Conservation (phyloP, 805 yeast genomes). For the Ogataea minuta region DNA sequence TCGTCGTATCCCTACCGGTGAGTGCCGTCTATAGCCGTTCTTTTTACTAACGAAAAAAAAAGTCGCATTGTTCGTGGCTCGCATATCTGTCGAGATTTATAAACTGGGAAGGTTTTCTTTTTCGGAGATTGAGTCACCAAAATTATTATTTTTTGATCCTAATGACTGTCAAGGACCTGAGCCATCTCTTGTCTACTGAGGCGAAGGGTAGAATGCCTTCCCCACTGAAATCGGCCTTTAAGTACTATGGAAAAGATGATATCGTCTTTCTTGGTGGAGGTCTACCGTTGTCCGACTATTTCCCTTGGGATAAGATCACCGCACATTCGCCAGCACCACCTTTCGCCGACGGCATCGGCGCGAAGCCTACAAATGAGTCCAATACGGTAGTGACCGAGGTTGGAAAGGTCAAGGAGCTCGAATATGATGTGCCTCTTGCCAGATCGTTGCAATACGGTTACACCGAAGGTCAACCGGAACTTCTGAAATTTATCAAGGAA, state of each 20-base stretch:
- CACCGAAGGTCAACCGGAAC: conserved; percentile 77
- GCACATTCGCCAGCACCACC: conserved; percentile 79
- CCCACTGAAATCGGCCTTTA: conserved; percentile 80
- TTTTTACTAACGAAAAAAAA: conserved; percentile 2
- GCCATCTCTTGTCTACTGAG: conserved; percentile 74
- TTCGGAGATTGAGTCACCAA: background rate
- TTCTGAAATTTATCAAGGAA: conserved; percentile 64
- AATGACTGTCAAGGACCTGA: conserved; percentile 61
- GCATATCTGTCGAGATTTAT: background rate
- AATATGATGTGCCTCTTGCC: conserved; percentile 67
- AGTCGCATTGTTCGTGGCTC: background rate
- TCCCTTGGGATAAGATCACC: conserved; percentile 81
- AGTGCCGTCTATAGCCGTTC: conserved; percentile 9
- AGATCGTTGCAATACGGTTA: conserved; percentile 90
- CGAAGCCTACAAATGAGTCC: conserved; percentile 43
- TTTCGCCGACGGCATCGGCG: conserved; percentile 73
- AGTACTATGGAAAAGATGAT: conserved; percentile 68
- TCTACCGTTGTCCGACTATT: conserved; percentile 83
- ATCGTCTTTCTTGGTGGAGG: conserved; percentile 95
- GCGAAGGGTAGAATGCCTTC: conserved; percentile 74
- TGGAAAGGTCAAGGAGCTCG: conserved; percentile 42
- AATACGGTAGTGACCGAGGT: conserved; percentile 38
- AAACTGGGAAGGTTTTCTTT: conserved; percentile 3
- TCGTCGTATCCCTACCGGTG: conserved; percentile 12
- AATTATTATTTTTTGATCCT: background rate